Conservation (phyloP, 2,329 filamentous ascomycete species). For the Colletotrichum chrysophilum region DNA sequence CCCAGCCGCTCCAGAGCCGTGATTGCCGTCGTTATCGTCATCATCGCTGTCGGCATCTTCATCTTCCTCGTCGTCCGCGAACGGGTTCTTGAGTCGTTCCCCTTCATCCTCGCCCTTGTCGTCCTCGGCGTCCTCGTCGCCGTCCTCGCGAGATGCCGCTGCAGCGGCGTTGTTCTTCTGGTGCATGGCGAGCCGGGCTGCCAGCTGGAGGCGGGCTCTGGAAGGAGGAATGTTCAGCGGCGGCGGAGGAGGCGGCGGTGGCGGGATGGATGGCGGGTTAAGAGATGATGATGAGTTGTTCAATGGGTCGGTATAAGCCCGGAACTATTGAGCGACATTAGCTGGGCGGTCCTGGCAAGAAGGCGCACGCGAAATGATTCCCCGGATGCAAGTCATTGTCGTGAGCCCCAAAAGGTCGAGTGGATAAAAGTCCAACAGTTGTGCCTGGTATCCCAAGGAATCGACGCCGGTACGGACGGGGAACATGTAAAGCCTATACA, state of each 20-base stretch:
- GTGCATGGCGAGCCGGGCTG: conserved; percentile 81
- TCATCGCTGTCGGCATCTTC: conserved; percentile 57
- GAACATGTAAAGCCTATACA: conserved; percentile 14
- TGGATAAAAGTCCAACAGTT: conserved; percentile 18
- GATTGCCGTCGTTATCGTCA: conserved; percentile 49
- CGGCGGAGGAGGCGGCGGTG: conserved; percentile 71
- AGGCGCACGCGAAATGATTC: background rate
- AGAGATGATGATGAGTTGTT: conserved; percentile 53
- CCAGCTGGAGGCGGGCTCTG: conserved; percentile 86
- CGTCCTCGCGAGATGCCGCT: conserved; percentile 45
- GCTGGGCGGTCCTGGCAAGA: background rate
- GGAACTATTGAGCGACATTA: conserved; percentile 52
- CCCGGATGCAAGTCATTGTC: conserved; percentile 14
- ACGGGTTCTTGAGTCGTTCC: conserved; percentile 49
- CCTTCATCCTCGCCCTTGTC: conserved; percentile 25
- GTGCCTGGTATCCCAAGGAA: conserved; percentile 19
- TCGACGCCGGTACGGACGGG: conserved; percentile 14
- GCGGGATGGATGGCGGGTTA: conserved; percentile 62
- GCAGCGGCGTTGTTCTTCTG: conserved; percentile 64
- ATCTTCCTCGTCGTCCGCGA: conserved; percentile 61
- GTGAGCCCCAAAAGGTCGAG: background rate
- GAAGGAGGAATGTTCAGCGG: conserved; percentile 87
- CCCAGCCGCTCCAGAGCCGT: background rate
- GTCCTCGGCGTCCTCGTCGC: conserved; percentile 41
- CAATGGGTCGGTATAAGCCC: conserved; percentile 61